Evolutionary conservation across 495 filamentous ascomycete genomes (phyloP).

Genomic region (Xylaria longipes): DNA sequence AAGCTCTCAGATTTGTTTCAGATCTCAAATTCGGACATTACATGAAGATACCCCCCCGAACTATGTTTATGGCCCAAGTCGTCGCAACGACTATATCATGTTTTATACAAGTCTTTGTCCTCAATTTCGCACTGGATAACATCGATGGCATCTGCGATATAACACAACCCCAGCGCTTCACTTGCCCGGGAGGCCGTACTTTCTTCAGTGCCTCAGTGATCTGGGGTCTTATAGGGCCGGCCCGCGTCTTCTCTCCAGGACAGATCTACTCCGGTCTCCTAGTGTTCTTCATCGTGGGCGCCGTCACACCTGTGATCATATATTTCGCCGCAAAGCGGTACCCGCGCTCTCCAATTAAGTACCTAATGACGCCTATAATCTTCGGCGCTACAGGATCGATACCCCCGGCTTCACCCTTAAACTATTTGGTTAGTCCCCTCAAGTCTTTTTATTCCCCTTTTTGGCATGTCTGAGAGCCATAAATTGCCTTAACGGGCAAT

Average conservation of each 20-base stretch:
- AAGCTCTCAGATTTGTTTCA: constrained; percentile 59
- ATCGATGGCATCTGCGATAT: constrained; percentile 67
- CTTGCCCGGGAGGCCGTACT: constrained; percentile 70
- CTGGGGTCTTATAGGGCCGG: constrained; percentile 73
- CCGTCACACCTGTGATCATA: constrained; percentile 60
- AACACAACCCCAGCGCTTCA: constrained; percentile 67
- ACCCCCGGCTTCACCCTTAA: constrained; percentile 71
- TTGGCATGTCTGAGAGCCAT: no score
- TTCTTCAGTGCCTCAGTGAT: constrained; percentile 74
- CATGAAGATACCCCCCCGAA: constrained; percentile 72
- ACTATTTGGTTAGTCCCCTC: no score
- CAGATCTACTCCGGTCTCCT: constrained; percentile 70
- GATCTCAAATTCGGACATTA: constrained; percentile 71
- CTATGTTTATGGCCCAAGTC: constrained; percentile 72
- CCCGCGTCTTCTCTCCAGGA: constrained; percentile 70
- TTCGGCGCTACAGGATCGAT: constrained; percentile 70
- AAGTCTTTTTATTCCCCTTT: no score
- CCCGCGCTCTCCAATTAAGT: constrained; percentile 57
- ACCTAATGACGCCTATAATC: constrained; percentile 69
- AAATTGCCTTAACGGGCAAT: no score
- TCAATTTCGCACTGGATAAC: constrained; percentile 68
- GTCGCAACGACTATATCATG: constrained; percentile 70
- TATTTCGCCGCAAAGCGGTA: constrained; percentile 63
- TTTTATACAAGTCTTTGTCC: constrained; percentile 69
- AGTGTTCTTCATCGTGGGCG: constrained; percentile 68